Evolutionary conservation across 106 monocot species (phyloP).

Genomic region (Platanthera zijinensis): DNA sequence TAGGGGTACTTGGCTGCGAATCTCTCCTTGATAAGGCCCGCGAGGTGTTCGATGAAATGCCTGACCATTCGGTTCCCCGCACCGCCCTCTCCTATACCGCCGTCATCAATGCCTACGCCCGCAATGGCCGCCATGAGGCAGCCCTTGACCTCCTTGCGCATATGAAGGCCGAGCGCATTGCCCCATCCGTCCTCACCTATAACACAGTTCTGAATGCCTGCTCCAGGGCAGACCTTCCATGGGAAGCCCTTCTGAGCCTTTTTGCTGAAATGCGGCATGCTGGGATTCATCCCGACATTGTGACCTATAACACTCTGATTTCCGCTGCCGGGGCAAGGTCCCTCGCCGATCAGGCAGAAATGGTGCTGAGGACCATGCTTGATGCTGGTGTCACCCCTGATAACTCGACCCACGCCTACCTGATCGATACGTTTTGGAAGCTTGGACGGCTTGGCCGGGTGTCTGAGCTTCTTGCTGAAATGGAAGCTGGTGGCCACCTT

Average conservation of each 20-base stretch:
- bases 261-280: constrained; percentile 96
- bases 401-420: constrained; percentile 41
- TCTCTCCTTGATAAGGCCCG: constrained; percentile 60
- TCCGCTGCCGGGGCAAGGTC: constrained; percentile 63
- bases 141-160: constrained; percentile 49
- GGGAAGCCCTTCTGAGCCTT: constrained; percentile 57
- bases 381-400: constrained; percentile 77
- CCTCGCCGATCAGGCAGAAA: constrained; percentile 65
- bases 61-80: constrained; percentile 39
- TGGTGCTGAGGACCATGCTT: constrained; percentile 69
- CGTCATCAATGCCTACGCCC: constrained; percentile 69
- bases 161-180: constrained; percentile 66
- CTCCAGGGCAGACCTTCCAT: constrained; percentile 50
- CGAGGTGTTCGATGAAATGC: constrained; percentile 85
- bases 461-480: constrained; percentile 62
- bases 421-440: constrained; percentile 65
- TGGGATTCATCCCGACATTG: constrained; percentile 68
- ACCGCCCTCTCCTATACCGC: constrained; percentile 81
- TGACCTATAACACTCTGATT: constrained; percentile 89
- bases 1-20: constrained; percentile 76
- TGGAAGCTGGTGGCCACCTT: constrained; percentile 56
- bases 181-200: constrained; percentile 74
- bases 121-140: constrained; percentile 48
- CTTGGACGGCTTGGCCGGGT: constrained; percentile 42
- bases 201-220: constrained; percentile 75